phyloP scores from a whole-genome alignment of 1,284 basidiomycete genomes.

The Laetiporus sulphureus region DNA sequence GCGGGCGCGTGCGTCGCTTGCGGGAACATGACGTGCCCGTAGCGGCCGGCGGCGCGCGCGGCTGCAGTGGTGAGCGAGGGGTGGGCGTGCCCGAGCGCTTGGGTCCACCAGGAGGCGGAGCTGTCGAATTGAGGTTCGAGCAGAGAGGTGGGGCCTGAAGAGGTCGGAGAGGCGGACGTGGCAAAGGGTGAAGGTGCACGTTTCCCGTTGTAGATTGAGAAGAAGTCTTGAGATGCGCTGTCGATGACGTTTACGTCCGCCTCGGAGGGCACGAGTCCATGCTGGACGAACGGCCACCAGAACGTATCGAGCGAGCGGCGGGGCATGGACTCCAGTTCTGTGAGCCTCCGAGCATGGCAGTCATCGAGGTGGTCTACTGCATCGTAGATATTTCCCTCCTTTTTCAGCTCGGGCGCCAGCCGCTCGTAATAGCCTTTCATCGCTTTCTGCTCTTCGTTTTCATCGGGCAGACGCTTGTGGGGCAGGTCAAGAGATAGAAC shows the following conservation, averaged over 20 bases:
- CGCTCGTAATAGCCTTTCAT: slow-evolving; percentile 71
- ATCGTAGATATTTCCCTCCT: slow-evolving; percentile 39
- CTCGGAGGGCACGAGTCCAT: slow-evolving; percentile 62
- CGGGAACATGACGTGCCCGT: slow-evolving; percentile 97
- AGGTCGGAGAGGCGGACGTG: slow-evolving; percentile 5
- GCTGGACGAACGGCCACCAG: slow-evolving; percentile 99
- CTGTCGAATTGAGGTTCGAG: slow-evolving; percentile 80
- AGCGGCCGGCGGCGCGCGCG: slow-evolving; percentile 85
- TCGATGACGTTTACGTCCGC: slow-evolving; percentile 87
- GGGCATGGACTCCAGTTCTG: slow-evolving; percentile 74
- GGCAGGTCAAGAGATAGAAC: slow-evolving; percentile 56
- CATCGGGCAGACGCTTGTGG: slow-evolving; percentile 44
- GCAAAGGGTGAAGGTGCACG: slow-evolving; percentile 1
- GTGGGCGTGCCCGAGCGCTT: slow-evolving; percentile 83
- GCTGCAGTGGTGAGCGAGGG: slow-evolving; percentile 80
- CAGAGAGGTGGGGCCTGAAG: slow-evolving; percentile 29
- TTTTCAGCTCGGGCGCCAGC: slow-evolving; percentile 34
- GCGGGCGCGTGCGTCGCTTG: slow-evolving; percentile 85
- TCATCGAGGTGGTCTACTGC: slow-evolving; percentile 59
- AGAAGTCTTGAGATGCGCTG: slow-evolving; percentile 85
- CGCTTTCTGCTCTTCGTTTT: slow-evolving; percentile 40
- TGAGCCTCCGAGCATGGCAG: slow-evolving; percentile 57
- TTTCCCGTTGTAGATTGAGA: slow-evolving; percentile 57
- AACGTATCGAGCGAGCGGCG: slow-evolving; percentile 69
- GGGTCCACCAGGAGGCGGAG: slow-evolving; percentile 98